Base-by-base conservation (phyloP, 345 rosid species). In the Raphanus sativus region DNA sequence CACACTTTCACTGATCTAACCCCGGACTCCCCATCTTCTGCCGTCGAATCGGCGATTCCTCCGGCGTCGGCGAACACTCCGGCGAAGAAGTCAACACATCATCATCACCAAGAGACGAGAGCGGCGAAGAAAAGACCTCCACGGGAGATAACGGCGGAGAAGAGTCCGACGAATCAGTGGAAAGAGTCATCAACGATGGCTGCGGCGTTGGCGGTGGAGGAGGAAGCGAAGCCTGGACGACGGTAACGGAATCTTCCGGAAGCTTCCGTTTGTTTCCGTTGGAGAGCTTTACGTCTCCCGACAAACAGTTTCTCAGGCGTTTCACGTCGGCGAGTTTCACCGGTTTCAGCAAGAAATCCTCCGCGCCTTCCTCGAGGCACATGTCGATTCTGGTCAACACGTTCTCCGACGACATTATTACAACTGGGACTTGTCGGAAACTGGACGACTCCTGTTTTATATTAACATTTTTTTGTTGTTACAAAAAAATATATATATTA, bases 291-390 rank as follows among this genome's bases (percentile, higher is more conserved):
- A 77, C 26, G 11, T 87, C 92, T 67, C 77, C 89, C 10, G 70
- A 50, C 85, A 89, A 85, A 81, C 72, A 83, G 42, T 78, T 90
- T 75, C 87, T 88, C 28, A 95, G 48, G 7, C 96, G 91, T 73
- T 88, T 83, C 38, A 95, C 97, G 65, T 95, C 99, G 4, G 98
- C 82, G 54, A 87, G 80, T 78, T 95, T 95, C 86, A 95, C 96
- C 36, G 99, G 99, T 82, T 95, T 95, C 75, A 92, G 81, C 66
- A 95, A 83, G 58, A 92, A 95, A 33, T 90, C 97, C 82, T 92
- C 88, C 2, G 99, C 99, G 4, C 99, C 99, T 88, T 92, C 97
- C 84, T 92, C 98, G 17, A 95, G 84, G 74, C 99, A 93, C 97
- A 93, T 77, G 84, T 92, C 90, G 58, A 95, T 90, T 80, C 97